phyloP scores from a whole-genome alignment of 176 grass and related monocot species.

The Oryza glaberrima region DNA sequence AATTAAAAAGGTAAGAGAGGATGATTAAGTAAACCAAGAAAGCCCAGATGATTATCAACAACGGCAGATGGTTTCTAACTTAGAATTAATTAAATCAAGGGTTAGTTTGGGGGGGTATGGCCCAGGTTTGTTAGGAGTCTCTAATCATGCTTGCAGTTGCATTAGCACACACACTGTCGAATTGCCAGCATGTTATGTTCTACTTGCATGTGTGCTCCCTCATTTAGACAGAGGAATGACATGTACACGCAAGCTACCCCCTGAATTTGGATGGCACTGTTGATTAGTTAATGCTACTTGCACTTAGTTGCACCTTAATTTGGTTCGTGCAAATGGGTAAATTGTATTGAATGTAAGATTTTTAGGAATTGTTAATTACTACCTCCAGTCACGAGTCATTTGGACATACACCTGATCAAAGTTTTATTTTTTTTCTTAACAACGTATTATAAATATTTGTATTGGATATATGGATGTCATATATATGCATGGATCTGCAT shows the following conservation, averaged over 20 bases:
- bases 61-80: not conserved
- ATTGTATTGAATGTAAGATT: not conserved
- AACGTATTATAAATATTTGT: not conserved
- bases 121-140: constrained; percentile 38
- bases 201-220: not conserved
- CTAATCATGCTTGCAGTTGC: constrained; percentile 41
- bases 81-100: not conserved
- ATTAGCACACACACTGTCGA: constrained; percentile 1
- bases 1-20: constrained; percentile 23
- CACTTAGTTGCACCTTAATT: constrained; percentile 4
- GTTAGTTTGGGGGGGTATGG: constrained; percentile 2
- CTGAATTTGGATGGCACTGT: not conserved
- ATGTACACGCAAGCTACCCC: not conserved
- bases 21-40: not conserved
- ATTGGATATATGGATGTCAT: not conserved
- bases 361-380: not conserved
- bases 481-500: not conserved
- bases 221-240: not conserved
- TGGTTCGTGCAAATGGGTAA: not conserved
- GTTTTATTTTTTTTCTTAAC: too few relatives aligned
- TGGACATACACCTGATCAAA: too few relatives aligned
- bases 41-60: constrained; percentile 26
- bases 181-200: constrained; percentile 12
- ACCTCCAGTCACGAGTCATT: too few relatives aligned
- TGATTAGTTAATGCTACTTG: not conserved